Percentiles rank a stretch among this genome's conserved stretches.
Conservation (phyloP, 2,329 filamentous ascomycete genomes). For the Cercospora janseana region DNA sequence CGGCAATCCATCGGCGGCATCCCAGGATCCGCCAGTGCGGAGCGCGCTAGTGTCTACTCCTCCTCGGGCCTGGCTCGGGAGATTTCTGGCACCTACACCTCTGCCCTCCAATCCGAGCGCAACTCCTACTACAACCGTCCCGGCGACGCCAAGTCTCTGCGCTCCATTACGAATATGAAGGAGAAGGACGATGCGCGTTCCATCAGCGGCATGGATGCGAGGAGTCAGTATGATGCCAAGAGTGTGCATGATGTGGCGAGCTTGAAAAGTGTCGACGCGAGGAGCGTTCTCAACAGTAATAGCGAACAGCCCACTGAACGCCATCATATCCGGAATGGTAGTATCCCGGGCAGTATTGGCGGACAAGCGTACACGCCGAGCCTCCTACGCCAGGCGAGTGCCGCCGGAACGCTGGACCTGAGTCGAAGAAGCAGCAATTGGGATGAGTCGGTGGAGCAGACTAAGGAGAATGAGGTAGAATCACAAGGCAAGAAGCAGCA, state of each 20-base stretch:
- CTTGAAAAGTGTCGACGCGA: constrained; percentile 66
- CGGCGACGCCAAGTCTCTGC: constrained; percentile 37
- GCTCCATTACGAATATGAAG: constrained; percentile 34
- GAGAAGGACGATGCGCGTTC: constrained; percentile 24
- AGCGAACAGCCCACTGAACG: background rate
- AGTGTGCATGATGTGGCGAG: constrained; percentile 58
- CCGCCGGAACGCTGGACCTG: constrained; percentile 21
- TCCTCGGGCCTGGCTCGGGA: constrained; percentile 45
- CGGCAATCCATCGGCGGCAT: constrained; percentile 55
- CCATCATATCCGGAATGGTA: constrained; percentile 78
- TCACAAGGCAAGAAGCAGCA: too few species aligned
- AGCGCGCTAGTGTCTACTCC: constrained; percentile 74
- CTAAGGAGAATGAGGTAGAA: constrained; percentile 17
- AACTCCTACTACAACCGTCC: constrained; percentile 73
- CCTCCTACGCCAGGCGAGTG: constrained; percentile 22
- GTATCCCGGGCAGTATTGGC: constrained; percentile 72
- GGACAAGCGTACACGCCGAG: constrained; percentile 61
- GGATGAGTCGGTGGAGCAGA: constrained; percentile 14
- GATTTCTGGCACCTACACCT: constrained; percentile 46
- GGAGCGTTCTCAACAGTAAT: background rate
- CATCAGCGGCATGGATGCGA: constrained; percentile 38
- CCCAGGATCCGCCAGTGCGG: constrained; percentile 49
- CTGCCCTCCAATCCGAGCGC: constrained; percentile 68
- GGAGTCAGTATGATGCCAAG: constrained; percentile 41
- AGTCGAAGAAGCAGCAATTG: constrained; percentile 25